Base-by-base conservation (phyloP, 2,329 filamentous ascomycete species). In the Thielaviopsis punctulata region DNA sequence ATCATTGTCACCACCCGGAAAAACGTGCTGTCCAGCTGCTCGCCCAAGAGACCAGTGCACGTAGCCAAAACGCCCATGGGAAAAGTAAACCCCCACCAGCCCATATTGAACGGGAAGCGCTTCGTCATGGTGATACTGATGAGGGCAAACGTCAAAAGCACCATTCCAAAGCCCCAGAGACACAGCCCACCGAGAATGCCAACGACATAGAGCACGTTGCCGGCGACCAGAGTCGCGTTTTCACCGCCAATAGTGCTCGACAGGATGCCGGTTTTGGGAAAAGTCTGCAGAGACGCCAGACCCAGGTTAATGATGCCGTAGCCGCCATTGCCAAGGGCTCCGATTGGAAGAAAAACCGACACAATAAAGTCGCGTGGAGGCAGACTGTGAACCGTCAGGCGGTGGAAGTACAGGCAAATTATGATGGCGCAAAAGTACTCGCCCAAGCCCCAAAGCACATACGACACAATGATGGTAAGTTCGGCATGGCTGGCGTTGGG, bases 341-440 rank as follows among this genome's bases (percentile, higher is more conserved):
- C 80, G 0, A 85, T 68, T 0, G 82, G 81, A 0, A 86, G 65
- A 57, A 85, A 82, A 3, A 78, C 75, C 2, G 76, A 81, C 8
- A 84, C 79, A 44, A 85, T 79, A 51, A 79, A 76, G 60, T 84
- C 82, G 46, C 75, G 70, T 1, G 79, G 75, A 0, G 81, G 81
- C 13, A 85, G 69, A 30, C 79, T 77, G 63, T 85, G 76, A 3
- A 85, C 63, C 3, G 76, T 78, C 12, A 86, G 68, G 12, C 82
- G 77, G 55, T 82, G 77, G 60, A 83, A 84, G 64, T 86, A 86
- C 33, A 86, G 72, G n/a, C 76, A 76, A 23, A 86, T 66, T 19
- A 84, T 73, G 44, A 73, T 71, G 62, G 80, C 73, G 1, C 80
- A 75, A 49, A 86, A 69, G 43, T 63, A 63, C 59, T 67, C 70